Percentiles rank a stretch among this genome's conserved stretches.
Conservation (phyloP, 495 filamentous ascomycete genomes). For the Lichina pygmaea region DNA sequence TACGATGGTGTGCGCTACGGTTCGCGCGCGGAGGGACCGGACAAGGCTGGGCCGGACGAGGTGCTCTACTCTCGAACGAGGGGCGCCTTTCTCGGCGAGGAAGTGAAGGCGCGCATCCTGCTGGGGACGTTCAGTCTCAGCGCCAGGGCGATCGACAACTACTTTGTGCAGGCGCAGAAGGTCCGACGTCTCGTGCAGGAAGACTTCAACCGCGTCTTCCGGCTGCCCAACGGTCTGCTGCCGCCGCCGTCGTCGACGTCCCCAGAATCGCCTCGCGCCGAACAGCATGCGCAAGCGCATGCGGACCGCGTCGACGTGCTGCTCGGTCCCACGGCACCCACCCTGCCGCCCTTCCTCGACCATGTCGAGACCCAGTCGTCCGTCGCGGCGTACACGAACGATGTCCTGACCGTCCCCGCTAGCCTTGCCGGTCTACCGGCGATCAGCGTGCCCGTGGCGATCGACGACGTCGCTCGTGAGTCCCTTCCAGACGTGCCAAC, state of each 20-base stretch:
- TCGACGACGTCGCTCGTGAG: conserved; percentile 9
- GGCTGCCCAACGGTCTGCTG: conserved; percentile 33
- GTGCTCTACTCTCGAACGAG: conserved; percentile 55
- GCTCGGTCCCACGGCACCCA: conserved; percentile 68
- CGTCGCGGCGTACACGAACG: conserved; percentile 53
- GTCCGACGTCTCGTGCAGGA: conserved; percentile 57
- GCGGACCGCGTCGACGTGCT: conserved; percentile 51
- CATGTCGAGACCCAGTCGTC: conserved; percentile 17
- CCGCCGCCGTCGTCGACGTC: conserved; percentile 7
- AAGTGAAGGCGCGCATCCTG: conserved; percentile 66
- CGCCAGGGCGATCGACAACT: conserved; percentile 79
- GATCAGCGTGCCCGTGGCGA: conserved; percentile 48
- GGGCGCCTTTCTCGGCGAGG: conserved; percentile 45
- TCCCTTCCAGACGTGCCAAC: conserved; percentile 11
- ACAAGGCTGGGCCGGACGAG: conserved; percentile 10
- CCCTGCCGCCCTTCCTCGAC: conserved; percentile 36
- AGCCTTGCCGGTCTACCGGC: conserved; percentile 81
- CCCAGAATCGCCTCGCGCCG: conserved; percentile 10
- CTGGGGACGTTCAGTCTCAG: conserved; percentile 79
- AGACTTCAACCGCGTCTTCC: conserved; percentile 67
- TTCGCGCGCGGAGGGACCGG: conserved; percentile 14
- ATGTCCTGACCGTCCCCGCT: conserved; percentile 88
- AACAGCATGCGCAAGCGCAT: conserved; percentile 18
- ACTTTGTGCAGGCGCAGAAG: conserved; percentile 82
- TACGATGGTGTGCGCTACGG: conserved; percentile 93